Conservation (phyloP, 495 filamentous ascomycete species). For the Apodospora peruviana region DNA sequence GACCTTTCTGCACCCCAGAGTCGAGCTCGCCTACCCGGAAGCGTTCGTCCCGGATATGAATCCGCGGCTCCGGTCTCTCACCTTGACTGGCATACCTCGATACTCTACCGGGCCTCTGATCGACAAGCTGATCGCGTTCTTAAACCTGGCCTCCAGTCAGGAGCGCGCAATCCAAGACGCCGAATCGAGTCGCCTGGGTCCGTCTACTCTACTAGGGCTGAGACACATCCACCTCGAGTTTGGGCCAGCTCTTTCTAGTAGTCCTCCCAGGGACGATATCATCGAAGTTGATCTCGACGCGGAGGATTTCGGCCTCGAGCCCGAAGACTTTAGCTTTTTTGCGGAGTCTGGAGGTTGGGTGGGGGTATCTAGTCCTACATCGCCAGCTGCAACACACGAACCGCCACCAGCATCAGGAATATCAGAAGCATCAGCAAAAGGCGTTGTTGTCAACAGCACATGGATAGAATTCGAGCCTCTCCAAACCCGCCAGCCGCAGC, state of each 20-base stretch:
- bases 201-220: slow-evolving; percentile 29
- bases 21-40: slow-evolving; percentile 34
- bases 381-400: no score
- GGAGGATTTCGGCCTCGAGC: slow-evolving; percentile 20
- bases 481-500: background rate
- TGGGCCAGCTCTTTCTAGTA: slow-evolving; percentile 27
- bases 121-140: slow-evolving; percentile 26
- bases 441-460: no score
- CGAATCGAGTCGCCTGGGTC: slow-evolving; percentile 12
- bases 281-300: slow-evolving; percentile 8
- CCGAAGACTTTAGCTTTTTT: slow-evolving; percentile 22
- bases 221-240: slow-evolving; percentile 40
- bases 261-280: no score
- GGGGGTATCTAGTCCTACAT: background rate
- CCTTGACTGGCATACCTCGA: slow-evolving; percentile 35
- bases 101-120: slow-evolving; percentile 35
- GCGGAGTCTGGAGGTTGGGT: background rate
- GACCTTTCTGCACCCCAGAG: slow-evolving; percentile 25
- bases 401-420: no score
- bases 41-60: slow-evolving; percentile 41
- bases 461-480: background rate
- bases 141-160: slow-evolving; percentile 35
- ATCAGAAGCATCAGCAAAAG: no score
- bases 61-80: slow-evolving; percentile 34
- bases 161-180: slow-evolving; percentile 26